Evolutionary conservation across 2,329 filamentous ascomycete species (phyloP).

Genomic region (Tolypocladium album): DNA sequence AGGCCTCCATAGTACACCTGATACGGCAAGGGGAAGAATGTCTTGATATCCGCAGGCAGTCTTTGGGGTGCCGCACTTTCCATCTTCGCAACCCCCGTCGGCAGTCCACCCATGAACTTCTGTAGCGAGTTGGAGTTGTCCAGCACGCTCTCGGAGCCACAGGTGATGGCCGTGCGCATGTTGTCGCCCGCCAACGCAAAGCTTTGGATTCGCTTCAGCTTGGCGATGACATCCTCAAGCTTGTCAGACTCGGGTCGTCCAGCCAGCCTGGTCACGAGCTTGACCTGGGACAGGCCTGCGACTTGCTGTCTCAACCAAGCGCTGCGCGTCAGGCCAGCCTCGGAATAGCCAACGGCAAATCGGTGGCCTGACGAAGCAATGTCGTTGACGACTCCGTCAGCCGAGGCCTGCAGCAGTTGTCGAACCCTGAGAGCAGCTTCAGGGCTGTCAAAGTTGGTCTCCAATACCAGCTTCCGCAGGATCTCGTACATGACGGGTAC

Average conservation of each 20-base stretch:
- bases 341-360: constrained; percentile 75
- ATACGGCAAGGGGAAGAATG: constrained; percentile 90
- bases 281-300: constrained; percentile 82
- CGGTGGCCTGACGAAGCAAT: constrained; percentile 85
- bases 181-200: constrained; percentile 60
- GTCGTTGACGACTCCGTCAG: constrained; percentile 82
- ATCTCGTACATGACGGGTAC: constrained; percentile 86
- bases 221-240: constrained; percentile 64
- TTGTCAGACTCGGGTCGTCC: constrained; percentile 58
- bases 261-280: constrained; percentile 70
- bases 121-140: constrained; percentile 62
- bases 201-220: constrained; percentile 76
- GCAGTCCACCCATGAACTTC: constrained; percentile 48
- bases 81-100: constrained; percentile 26
- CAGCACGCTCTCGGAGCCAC: constrained; percentile 60
- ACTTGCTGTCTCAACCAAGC: constrained; percentile 73
- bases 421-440: constrained; percentile 74
- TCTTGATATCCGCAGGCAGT: constrained; percentile 48
- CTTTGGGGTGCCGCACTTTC: constrained; percentile 16
- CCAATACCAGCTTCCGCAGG: constrained; percentile 65
- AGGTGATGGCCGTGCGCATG: constrained; percentile 76
- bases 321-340: constrained; percentile 64
- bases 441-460: constrained; percentile 81
- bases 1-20: constrained; percentile 92
- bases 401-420: constrained; percentile 75